These are phyloP conservation scores for Breviolum minutum DNA, from an alignment of 73 alveolate genomes.

Conservation along the genomic window DNA sequence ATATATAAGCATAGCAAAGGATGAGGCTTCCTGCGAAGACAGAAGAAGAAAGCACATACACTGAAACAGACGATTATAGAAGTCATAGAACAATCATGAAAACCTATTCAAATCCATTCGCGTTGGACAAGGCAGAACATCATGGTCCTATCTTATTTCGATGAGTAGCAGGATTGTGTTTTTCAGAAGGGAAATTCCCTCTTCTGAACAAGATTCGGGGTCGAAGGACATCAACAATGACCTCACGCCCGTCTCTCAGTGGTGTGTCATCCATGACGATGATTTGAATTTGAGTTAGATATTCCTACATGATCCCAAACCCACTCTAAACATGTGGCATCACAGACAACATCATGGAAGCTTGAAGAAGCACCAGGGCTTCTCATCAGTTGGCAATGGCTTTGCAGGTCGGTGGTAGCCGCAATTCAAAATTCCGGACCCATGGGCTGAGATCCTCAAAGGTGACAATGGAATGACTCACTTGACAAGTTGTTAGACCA, in stretches of 20 bases:
- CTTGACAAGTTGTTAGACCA: not conserved
- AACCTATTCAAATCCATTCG: too few relatives aligned
- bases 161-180: not conserved
- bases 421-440: conserved; percentile 64
- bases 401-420: conserved; percentile 55
- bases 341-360: not conserved
- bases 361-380: not conserved
- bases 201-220: not conserved
- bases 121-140: too few relatives aligned
- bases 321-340: too few relatives aligned
- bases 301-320: too few relatives aligned
- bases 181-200: not conserved
- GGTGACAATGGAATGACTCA: not conserved
- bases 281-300: too few relatives aligned
- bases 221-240: conserved; percentile 68
- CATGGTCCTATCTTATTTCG: too few relatives aligned
- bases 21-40: too few relatives aligned
- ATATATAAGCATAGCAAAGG: not conserved
- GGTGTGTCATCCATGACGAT: not conserved
- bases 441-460: conserved; percentile 4
- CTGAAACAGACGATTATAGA: too few relatives aligned
- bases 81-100: too few relatives aligned
- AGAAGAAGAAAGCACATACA: too few relatives aligned
- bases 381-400: not conserved
- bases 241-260: conserved; percentile 25